Percentiles rank a stretch among this genome's conserved stretches.
Evolutionary conservation across 345 rosid species (phyloP).

Genomic region (Eucalyptus lansdowneana): DNA sequence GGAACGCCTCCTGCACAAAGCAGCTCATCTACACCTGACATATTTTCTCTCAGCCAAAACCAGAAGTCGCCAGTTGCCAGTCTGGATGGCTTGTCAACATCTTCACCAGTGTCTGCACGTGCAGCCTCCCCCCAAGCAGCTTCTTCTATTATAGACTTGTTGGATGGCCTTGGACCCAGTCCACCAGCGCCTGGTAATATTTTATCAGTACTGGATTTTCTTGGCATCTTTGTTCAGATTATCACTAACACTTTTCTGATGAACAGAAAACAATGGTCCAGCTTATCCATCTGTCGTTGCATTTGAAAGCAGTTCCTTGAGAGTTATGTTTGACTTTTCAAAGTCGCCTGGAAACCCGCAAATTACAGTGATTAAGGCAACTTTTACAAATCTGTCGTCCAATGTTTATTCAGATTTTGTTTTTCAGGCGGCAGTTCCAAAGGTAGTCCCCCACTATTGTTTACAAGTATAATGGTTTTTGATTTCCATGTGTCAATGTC

Average conservation of each 20-base stretch:
- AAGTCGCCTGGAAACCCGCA: slow-evolving; percentile 70
- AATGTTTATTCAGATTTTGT: slow-evolving; percentile 60
- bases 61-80: slow-evolving; percentile 20
- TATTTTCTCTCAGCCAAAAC: slow-evolving; percentile 38
- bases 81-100: slow-evolving; percentile 38
- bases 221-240: neutral
- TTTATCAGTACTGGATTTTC: neutral
- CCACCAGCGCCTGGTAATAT: slow-evolving; percentile 52
- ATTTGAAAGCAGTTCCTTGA: slow-evolving; percentile 74
- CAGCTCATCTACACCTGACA: slow-evolving; percentile 41
- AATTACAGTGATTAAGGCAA: slow-evolving; percentile 52
- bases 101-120: slow-evolving; percentile 18
- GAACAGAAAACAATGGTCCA: slow-evolving; percentile 68
- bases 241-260: neutral
- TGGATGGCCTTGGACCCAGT: slow-evolving; percentile 69
- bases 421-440: slow-evolving; percentile 98
- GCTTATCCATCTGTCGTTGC: slow-evolving; percentile 68
- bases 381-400: slow-evolving; percentile 65
- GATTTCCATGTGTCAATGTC: neutral
- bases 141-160: slow-evolving; percentile 60
- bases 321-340: slow-evolving; percentile 66
- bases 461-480: neutral
- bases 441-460: slow-evolving; percentile 34
- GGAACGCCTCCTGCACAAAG: slow-evolving; percentile 58
- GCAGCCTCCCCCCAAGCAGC: slow-evolving; percentile 31